Conservation (phyloP, 139 green algal species). For the Chlamydomonas sp. region DNA sequence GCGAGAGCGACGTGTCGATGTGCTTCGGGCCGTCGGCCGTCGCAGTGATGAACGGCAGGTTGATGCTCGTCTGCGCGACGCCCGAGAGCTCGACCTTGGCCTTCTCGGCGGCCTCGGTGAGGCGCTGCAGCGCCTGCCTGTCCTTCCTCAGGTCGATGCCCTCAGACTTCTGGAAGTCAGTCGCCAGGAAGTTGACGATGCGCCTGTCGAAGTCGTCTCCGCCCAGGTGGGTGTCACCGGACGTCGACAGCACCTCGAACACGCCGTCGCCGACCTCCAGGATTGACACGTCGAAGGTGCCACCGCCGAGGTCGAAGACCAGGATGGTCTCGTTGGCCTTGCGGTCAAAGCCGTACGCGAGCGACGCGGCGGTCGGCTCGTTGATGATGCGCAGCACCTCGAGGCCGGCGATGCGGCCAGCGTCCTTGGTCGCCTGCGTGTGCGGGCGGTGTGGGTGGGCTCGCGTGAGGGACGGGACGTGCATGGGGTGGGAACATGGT, state of each 20-base stretch:
- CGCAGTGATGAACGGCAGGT: conserved; percentile 98
- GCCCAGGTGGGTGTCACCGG: conserved; percentile 95
- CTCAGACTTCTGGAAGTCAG: conserved; percentile 88
- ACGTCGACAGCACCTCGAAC: conserved; percentile 98
- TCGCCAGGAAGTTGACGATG: conserved; percentile 94
- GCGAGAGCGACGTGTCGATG: conserved; percentile 83
- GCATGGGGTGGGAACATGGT: background rate
- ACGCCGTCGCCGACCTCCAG: conserved; percentile 95
- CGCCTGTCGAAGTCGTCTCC: conserved; percentile 99
- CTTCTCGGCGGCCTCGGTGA: conserved; percentile 98
- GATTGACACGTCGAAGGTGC: conserved; percentile 98
- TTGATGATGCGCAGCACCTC: conserved; percentile 99
- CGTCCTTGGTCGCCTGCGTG: conserved; percentile 67
- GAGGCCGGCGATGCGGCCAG: conserved; percentile 87
- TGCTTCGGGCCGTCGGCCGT: conserved; percentile 98
- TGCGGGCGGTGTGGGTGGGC: background rate
- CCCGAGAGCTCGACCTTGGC: conserved; percentile 97
- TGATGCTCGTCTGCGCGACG: conserved; percentile 78
- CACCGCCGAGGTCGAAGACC: conserved; percentile 97
- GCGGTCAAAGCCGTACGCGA: conserved; percentile 96
- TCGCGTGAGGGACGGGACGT: background rate
- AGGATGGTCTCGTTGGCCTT: conserved; percentile 99
- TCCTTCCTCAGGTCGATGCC: conserved; percentile 95
- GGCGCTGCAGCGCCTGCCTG: conserved; percentile 71
- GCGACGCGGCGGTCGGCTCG: conserved; percentile 95